Conservation (phyloP, 257 asterid genomes). For the Primulina huaijiensis region DNA sequence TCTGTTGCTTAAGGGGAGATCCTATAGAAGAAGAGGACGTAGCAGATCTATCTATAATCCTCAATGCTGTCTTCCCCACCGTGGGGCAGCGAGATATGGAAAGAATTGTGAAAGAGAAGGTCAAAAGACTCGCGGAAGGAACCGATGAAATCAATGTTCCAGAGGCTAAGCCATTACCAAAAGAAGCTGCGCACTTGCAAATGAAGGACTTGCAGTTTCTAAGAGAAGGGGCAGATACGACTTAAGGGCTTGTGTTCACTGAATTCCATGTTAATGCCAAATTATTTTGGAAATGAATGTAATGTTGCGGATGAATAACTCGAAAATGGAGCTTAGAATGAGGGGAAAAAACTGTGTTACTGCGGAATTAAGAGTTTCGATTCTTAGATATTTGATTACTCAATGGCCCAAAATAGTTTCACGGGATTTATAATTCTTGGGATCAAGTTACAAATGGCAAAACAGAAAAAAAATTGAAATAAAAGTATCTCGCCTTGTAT, state of each 20-base stretch:
- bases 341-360: background rate
- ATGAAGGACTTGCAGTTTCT: slow-evolving; percentile 92
- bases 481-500: no score
- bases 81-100: slow-evolving; percentile 48
- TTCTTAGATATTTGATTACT: no score
- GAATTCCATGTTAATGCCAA: background rate
- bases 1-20: slow-evolving; percentile 73
- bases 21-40: slow-evolving; percentile 70
- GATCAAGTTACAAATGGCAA: no score
- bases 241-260: background rate
- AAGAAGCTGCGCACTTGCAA: slow-evolving; percentile 87
- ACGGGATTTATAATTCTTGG: no score
- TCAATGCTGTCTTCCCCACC: slow-evolving; percentile 68
- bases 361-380: background rate
- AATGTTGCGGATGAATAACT: no score
- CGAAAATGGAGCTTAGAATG: background rate
- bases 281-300: no score
- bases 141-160: slow-evolving; percentile 56
- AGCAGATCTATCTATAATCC: slow-evolving; percentile 52
- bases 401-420: no score
- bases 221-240: slow-evolving; percentile 40
- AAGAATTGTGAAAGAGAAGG: slow-evolving; percentile 65
- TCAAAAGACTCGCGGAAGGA: slow-evolving; percentile 62
- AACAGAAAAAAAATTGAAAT: no score
- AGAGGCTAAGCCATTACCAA: slow-evolving; percentile 62